phyloP scores from a whole-genome alignment of 306 rosid genomes.

The Fragaria nilgerrensis region DNA sequence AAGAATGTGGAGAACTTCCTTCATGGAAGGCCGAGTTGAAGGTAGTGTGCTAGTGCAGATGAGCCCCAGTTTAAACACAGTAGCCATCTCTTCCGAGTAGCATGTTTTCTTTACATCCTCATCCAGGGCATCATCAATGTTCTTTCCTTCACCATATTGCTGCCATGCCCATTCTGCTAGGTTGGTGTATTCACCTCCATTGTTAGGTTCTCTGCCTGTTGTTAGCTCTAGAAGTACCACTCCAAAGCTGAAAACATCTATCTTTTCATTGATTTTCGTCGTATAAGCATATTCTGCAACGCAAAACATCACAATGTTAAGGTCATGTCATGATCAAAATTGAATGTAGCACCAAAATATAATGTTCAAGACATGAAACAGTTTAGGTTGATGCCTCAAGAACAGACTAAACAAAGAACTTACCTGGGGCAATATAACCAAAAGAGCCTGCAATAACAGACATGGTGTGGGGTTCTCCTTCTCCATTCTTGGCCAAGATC shows the following conservation, averaged over 20 bases:
- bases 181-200: constrained; percentile 46
- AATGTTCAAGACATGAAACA: neutral
- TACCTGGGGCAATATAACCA: constrained; percentile 95
- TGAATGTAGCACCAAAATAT: neutral
- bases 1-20: constrained; percentile 67
- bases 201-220: constrained; percentile 65
- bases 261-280: constrained; percentile 65
- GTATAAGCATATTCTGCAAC: constrained; percentile 72
- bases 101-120: constrained; percentile 51
- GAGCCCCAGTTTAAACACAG: constrained; percentile 74
- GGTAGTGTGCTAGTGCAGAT: constrained; percentile 64
- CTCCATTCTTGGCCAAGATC: constrained; percentile 55
- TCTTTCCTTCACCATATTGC: constrained; percentile 46
- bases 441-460: constrained; percentile 76
- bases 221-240: constrained; percentile 81
- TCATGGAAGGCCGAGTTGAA: constrained; percentile 62
- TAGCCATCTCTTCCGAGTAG: constrained; percentile 50
- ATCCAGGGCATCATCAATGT: constrained; percentile 47
- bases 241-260: constrained; percentile 78
- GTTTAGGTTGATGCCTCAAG: neutral
- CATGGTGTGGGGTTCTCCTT: constrained; percentile 50
- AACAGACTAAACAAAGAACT: neutral
- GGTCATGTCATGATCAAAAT: neutral
- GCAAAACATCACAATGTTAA: constrained; percentile 21
- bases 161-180: constrained; percentile 81